Percentiles rank a stretch among this genome's conserved stretches.
These are phyloP conservation scores for Geotrichum cucujoidarum DNA, from an alignment of 1,139 yeast species.

Conservation along the genomic window DNA sequence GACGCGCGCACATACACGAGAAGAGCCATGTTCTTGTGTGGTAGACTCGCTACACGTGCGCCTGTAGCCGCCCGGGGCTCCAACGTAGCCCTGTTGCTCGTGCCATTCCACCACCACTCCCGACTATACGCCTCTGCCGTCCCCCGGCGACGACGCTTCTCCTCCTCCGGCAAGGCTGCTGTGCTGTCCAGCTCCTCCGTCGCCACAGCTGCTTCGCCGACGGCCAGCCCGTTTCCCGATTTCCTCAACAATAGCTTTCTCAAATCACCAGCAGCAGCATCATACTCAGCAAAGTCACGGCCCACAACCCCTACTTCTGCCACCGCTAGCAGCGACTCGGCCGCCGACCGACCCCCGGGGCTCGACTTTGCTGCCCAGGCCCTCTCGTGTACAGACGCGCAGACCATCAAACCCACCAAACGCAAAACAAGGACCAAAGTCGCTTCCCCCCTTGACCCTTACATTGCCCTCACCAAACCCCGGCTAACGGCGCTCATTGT, in stretches of 20 bases:
- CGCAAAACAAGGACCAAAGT: neutral
- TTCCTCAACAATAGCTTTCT: conserved; percentile 5
- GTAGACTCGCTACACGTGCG: neutral
- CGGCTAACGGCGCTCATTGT: conserved; percentile 82
- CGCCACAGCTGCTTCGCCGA: conserved; percentile 2
- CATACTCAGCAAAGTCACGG: neutral
- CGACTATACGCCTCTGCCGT: conserved; percentile 5
- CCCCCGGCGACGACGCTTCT: conserved; percentile 5
- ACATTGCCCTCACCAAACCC: conserved; percentile 81
- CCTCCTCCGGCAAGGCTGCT: conserved; percentile 4
- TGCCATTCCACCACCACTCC: neutral
- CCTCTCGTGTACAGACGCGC: conserved; percentile 12
- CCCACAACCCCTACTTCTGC: conserved; percentile 11
- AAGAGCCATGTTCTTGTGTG: conserved; percentile 6
- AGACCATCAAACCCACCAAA: conserved; percentile 8
- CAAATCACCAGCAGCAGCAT: conserved; percentile 4
- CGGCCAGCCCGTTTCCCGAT: conserved; percentile 3
- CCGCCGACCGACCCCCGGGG: conserved; percentile 11
- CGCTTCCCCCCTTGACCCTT: conserved; percentile 33
- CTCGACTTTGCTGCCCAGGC: conserved; percentile 17
- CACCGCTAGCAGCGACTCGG: too few relatives aligned
- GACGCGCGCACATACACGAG: too few relatives aligned
- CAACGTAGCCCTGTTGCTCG: neutral
- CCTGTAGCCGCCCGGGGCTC: neutral
- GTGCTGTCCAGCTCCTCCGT: conserved; percentile 1